Conservation (phyloP, 2,329 filamentous ascomycete genomes). For the Exophiala aquamarina region DNA sequence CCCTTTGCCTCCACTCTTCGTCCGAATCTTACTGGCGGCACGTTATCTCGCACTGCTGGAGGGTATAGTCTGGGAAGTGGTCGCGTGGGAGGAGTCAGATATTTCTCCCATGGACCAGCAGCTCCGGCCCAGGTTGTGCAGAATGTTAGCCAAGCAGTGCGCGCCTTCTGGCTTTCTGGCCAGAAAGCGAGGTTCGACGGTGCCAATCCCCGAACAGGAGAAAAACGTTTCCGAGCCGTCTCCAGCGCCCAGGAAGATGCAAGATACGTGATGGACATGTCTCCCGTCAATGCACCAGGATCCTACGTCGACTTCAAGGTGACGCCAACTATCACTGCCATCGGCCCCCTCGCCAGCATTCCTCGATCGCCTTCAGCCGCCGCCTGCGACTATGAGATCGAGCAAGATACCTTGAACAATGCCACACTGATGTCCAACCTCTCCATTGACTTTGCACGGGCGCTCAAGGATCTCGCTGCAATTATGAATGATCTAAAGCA, state of each 20-base stretch:
- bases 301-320: slow-evolving; percentile 86
- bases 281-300: slow-evolving; percentile 58
- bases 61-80: slow-evolving; percentile 79
- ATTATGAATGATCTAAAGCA: slow-evolving; percentile 79
- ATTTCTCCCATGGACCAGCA: slow-evolving; percentile 86
- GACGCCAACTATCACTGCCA: slow-evolving; percentile 84
- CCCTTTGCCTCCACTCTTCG: slow-evolving; percentile 87
- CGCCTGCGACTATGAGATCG: slow-evolving; percentile 38
- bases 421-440: slow-evolving; percentile 83
- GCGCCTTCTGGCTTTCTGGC: slow-evolving; percentile 89
- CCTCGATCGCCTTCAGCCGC: slow-evolving; percentile 29
- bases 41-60: slow-evolving; percentile 78
- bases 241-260: slow-evolving; percentile 72
- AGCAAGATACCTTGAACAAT: slow-evolving; percentile 68
- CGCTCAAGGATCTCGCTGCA: slow-evolving; percentile 77
- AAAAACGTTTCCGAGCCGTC: slow-evolving; percentile 78
- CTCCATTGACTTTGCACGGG: slow-evolving; percentile 82
- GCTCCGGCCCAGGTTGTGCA: slow-evolving; percentile 86
- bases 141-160: slow-evolving; percentile 90
- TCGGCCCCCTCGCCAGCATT: slow-evolving; percentile 63
- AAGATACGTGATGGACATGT: slow-evolving; percentile 61
- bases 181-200: slow-evolving; percentile 88
- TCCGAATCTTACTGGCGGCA: slow-evolving; percentile 87
- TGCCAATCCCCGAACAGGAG: slow-evolving; percentile 63
- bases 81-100: slow-evolving; percentile 69